Evolutionary conservation across 2,329 filamentous ascomycete genomes (phyloP), one percentile per base, ranked within the genome.

Genomic region (Talaromyces sp.): DNA sequence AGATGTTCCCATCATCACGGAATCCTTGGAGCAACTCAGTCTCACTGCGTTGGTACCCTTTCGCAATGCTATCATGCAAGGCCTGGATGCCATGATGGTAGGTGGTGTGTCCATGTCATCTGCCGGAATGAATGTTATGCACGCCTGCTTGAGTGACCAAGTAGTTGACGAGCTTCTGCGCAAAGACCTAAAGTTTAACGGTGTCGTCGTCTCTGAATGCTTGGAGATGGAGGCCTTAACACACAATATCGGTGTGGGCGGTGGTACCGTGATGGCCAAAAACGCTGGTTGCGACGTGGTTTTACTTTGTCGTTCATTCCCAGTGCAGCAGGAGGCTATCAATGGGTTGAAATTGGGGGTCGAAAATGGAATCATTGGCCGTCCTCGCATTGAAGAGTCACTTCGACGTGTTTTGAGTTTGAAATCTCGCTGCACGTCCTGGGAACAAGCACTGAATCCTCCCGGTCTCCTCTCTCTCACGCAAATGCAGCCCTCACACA

Each of bases 211-310:
- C 45, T 97, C 92, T 0, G 93, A 97, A 68, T 97, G 93, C 61
- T 77, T 97, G 7, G 93, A 97, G 70, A 97, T 97, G 93, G 92
- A 97, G 67, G 91, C 92, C 0, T 82, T 97, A 8, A 94, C 91
- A 59, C 90, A 96, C 67, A 95, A 97, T 64, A 94, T 97, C 45
- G 93, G 93, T n/a, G 91, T 99, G 16, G 91, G 93, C 62, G 93
- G 94, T 36, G 94, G 94, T 11, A 96, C 93, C 0, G 91, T 97
- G 63, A 97, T 97, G 91, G 94, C 94, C 3, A 90, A 97, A 46
- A 94, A 96, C 70, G 93, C 94, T 29, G 94, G 94, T 13, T 97
- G 94, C 68, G 94, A 99, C 70, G 78, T 97, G 48, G 86, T 97
- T 4, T 82, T 97, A 5, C 82, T 97, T 1, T 97, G 92, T 65